Percentiles rank a stretch among this genome's conserved stretches.
Evolutionary conservation across 805 yeast species (phyloP).

Genomic region (Deakozyma indianensis): DNA sequence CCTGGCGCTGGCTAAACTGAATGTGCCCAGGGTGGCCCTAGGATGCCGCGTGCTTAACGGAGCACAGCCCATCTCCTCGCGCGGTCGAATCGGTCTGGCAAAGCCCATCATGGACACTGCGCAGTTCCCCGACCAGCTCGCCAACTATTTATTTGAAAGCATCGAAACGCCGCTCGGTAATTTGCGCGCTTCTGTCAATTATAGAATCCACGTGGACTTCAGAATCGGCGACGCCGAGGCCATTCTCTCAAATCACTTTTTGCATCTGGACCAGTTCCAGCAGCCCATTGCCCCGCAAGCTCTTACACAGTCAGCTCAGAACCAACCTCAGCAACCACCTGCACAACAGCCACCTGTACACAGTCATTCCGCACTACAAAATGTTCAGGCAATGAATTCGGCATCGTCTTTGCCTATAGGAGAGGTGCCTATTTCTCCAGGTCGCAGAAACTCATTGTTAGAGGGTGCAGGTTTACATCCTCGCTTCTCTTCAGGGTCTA

Average conservation of each 20-base stretch:
- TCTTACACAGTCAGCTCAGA: constrained; percentile 4
- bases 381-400: constrained; percentile 8
- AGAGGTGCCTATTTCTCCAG: constrained; percentile 2
- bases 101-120: constrained; percentile 35
- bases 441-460: not conserved
- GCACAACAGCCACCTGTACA: constrained; percentile 2
- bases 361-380: too few species aligned
- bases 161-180: constrained; percentile 66
- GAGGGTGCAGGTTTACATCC: not conserved
- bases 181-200: constrained; percentile 62
- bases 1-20: constrained; percentile 26
- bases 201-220: constrained; percentile 59
- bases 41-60: constrained; percentile 59
- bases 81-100: constrained; percentile 75
- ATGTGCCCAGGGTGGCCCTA: constrained; percentile 29
- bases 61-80: constrained; percentile 58
- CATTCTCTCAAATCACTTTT: constrained; percentile 42
- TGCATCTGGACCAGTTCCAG: constrained; percentile 27
- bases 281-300: constrained; percentile 6
- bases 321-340: constrained; percentile 3
- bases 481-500: not conserved
- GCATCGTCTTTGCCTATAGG: constrained; percentile 20
- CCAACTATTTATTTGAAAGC: constrained; percentile 51
- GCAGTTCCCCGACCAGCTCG: constrained; percentile 36
- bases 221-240: constrained; percentile 53